Conservation (phyloP, 306 rosid genomes). For the Dicorynia guianensis region DNA sequence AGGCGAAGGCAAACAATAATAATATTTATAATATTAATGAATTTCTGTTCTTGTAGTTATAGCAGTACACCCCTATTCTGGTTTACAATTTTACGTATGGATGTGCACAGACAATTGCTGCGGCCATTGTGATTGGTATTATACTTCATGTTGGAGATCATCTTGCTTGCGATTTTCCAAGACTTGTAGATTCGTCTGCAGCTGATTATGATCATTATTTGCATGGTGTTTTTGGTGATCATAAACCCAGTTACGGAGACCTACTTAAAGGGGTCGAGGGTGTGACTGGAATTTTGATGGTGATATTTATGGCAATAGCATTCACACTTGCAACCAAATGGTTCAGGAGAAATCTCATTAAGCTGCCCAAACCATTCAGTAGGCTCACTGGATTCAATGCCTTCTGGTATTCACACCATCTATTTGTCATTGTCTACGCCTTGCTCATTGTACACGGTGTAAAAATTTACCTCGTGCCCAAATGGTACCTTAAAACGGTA, state of each 20-base stretch:
- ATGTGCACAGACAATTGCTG: slow-evolving; percentile 74
- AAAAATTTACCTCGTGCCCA: slow-evolving; percentile 72
- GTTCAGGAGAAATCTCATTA: slow-evolving; percentile 86
- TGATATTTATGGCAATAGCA: slow-evolving; percentile 77
- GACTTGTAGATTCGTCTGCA: slow-evolving; percentile 53
- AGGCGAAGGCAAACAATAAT: not conserved
- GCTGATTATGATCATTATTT: slow-evolving; percentile 41
- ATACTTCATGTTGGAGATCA: slow-evolving; percentile 92
- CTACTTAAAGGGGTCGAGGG: slow-evolving; percentile 77
- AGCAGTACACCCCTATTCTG: not conserved
- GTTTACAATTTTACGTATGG: slow-evolving; percentile 2
- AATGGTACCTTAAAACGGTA: slow-evolving; percentile 88
- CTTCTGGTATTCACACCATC: slow-evolving; percentile 99
- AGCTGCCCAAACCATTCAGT: slow-evolving; percentile 89
- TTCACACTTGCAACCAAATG: slow-evolving; percentile 93
- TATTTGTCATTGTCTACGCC: slow-evolving; percentile 85
- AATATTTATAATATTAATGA: not conserved
- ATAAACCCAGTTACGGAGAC: slow-evolving; percentile 67
- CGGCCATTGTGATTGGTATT: slow-evolving; percentile 85
- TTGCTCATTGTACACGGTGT: slow-evolving; percentile 84
- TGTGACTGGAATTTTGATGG: slow-evolving; percentile 89
- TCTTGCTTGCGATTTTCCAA: slow-evolving; percentile 95
- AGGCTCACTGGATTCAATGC: slow-evolving; percentile 96
- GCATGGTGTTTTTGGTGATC: slow-evolving; percentile 62
- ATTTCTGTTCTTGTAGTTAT: slow-evolving; percentile 11